A percentile compares a stretch with the other conserved stretches of the same genome.
phyloP scores from a whole-genome alignment of 495 filamentous ascomycete species.

The Aspergillus taichungensis region DNA sequence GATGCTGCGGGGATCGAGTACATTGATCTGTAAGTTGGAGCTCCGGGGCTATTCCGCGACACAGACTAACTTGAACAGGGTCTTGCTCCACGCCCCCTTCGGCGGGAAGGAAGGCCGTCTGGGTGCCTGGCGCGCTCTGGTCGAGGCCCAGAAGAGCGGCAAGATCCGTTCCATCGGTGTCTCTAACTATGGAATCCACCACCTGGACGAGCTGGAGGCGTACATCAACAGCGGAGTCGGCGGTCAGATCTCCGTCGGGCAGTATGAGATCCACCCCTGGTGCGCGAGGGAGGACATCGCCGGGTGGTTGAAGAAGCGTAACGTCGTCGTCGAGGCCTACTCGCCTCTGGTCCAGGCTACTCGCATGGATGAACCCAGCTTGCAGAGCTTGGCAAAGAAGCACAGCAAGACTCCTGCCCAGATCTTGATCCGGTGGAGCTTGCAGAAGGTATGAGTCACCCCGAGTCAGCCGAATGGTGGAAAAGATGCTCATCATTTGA shows the following conservation, averaged over 20 bases:
- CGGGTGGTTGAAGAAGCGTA: slow-evolving; percentile 60
- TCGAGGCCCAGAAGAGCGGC: slow-evolving; percentile 45
- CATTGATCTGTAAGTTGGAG: slow-evolving; percentile 40
- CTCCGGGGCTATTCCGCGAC: neutral
- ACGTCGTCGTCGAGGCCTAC: slow-evolving; percentile 72
- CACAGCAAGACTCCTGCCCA: slow-evolving; percentile 68
- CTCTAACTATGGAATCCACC: slow-evolving; percentile 46
- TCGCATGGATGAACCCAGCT: slow-evolving; percentile 53
- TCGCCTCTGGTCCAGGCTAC: slow-evolving; percentile 63
- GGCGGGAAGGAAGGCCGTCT: slow-evolving; percentile 41
- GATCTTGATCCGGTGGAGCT: slow-evolving; percentile 75
- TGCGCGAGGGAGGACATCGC: slow-evolving; percentile 67
- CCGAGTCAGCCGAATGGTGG: slow-evolving; percentile 4
- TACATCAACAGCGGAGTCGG: slow-evolving; percentile 67
- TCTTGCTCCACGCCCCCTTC: slow-evolving; percentile 49
- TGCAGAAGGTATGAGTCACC: slow-evolving; percentile 55
- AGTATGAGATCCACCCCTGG: slow-evolving; percentile 91
- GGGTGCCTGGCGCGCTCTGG: slow-evolving; percentile 46
- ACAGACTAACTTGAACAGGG: slow-evolving; percentile 15
- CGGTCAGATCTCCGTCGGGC: slow-evolving; percentile 70
- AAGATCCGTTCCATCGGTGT: slow-evolving; percentile 47
- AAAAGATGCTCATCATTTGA: slow-evolving; percentile 39
- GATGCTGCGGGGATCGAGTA: slow-evolving; percentile 40
- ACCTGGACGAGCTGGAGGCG: slow-evolving; percentile 56
- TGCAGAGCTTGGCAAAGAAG: slow-evolving; percentile 56